Evolutionary conservation across 495 filamentous ascomycete species (phyloP).

Genomic region (Podospora fimiseda): DNA sequence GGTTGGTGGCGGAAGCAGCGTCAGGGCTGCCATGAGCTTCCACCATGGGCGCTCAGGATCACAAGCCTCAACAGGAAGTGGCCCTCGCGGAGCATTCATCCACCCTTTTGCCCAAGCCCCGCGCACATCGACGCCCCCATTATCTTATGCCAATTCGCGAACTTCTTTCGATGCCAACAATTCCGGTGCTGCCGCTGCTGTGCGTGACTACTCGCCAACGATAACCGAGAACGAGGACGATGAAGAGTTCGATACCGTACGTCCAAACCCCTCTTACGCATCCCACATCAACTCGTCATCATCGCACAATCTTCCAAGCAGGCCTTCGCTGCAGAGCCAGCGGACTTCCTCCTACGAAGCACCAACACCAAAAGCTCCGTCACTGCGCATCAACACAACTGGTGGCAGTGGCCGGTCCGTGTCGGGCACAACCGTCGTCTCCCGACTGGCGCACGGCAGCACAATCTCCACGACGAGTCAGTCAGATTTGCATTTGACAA

Average conservation of each 20-base stretch:
- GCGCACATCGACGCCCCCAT: constrained; percentile 49
- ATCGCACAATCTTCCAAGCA: constrained; percentile 23
- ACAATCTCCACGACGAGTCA: constrained; percentile 30
- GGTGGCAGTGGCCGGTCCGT: constrained; percentile 22
- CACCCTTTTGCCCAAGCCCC: constrained; percentile 54
- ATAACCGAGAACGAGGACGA: constrained; percentile 48
- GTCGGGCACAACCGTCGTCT: constrained; percentile 22
- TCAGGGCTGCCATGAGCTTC: constrained; percentile 21
- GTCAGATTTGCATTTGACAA: constrained; percentile 32
- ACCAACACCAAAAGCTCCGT: constrained; percentile 23
- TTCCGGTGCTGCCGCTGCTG: constrained; percentile 1
- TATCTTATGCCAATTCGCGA: constrained; percentile 47
- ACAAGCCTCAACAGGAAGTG: constrained; percentile 44
- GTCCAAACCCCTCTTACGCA: constrained; percentile 20
- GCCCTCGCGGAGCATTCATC: constrained; percentile 39
- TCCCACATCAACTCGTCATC: constrained; percentile 4
- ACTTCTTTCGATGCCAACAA: constrained; percentile 33
- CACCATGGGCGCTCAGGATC: constrained; percentile 48
- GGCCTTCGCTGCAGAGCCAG: constrained; percentile 36
- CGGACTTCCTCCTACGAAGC: constrained; percentile 38
- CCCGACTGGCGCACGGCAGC: constrained; percentile 35
- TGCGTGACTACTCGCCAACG: constrained; percentile 38
- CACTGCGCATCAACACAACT: constrained; percentile 39
- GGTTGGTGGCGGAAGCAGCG: constrained; percentile 13
- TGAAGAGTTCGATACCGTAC: constrained; percentile 20